A percentile compares a stretch with the other conserved stretches of the same genome.
phyloP scores from a whole-genome alignment of 2,329 filamentous ascomycete species.

The Lasiodiplodia sp. region DNA sequence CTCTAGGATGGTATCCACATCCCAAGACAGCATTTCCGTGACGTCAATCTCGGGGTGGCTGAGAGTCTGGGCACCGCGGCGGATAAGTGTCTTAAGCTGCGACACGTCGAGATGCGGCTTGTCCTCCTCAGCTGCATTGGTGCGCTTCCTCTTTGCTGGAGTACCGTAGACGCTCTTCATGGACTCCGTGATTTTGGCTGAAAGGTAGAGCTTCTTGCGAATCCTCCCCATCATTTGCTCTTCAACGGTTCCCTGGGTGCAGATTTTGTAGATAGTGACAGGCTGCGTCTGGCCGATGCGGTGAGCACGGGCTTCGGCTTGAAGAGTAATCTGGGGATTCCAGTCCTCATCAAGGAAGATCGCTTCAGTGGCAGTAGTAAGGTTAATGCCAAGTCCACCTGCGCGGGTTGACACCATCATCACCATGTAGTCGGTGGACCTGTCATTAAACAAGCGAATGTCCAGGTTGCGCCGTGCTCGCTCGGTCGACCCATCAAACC shows the following conservation, averaged over 20 bases:
- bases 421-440: constrained; percentile 55
- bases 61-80: constrained; percentile 62
- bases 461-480: constrained; percentile 60
- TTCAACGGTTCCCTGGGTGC: constrained; percentile 64
- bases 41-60: constrained; percentile 61
- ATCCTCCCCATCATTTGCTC: constrained; percentile 66
- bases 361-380: constrained; percentile 62
- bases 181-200: constrained; percentile 65
- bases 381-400: constrained; percentile 63
- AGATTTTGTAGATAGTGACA: constrained; percentile 64
- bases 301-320: constrained; percentile 63
- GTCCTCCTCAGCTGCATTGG: constrained; percentile 49
- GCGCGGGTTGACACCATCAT: constrained; percentile 65
- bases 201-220: constrained; percentile 69
- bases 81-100: constrained; percentile 62
- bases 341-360: constrained; percentile 65
- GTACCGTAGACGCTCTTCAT: constrained; percentile 61
- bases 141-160: constrained; percentile 39
- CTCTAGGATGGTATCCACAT: constrained; percentile 61
- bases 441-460: constrained; percentile 62
- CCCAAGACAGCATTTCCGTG: constrained; percentile 65
- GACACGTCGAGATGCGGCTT: constrained; percentile 60
- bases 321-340: constrained; percentile 62
- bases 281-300: constrained; percentile 62
- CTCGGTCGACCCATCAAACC: constrained; percentile 60